Evolutionary conservation across 306 rosid genomes (phyloP).

Genomic region (Vigna angularis): DNA sequence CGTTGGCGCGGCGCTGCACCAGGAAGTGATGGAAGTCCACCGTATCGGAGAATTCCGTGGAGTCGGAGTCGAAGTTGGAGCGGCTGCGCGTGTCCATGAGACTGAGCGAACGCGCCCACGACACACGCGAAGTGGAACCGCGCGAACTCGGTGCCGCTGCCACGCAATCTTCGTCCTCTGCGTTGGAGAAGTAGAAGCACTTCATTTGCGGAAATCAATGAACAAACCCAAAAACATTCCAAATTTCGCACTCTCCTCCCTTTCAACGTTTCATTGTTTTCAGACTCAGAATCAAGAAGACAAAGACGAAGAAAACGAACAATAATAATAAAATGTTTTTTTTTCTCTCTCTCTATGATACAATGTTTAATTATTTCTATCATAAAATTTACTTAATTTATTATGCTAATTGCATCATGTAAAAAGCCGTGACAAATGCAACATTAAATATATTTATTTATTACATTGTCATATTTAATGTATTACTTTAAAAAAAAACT

Average conservation of each 20-base stretch:
- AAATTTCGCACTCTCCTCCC: not conserved
- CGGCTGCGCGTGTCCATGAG: slow-evolving; percentile 64
- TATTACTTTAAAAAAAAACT: not conserved
- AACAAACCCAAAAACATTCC: not conserved
- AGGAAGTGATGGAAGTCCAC: slow-evolving; percentile 63
- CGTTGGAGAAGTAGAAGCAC: slow-evolving; percentile 87
- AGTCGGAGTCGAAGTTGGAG: slow-evolving; percentile 67
- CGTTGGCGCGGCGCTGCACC: slow-evolving; percentile 72
- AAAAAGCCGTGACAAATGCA: not conserved
- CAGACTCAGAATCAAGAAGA: not conserved
- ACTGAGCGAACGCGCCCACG: slow-evolving; percentile 97
- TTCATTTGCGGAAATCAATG: slow-evolving; percentile 50
- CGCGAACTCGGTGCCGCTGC: slow-evolving; percentile 62
- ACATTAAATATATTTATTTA: not conserved
- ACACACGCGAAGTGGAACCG: slow-evolving; percentile 60
- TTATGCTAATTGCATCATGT: not conserved
- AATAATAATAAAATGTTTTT: not conserved
- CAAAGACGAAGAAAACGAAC: not conserved
- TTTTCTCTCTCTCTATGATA: not conserved
- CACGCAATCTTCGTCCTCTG: slow-evolving; percentile 54
- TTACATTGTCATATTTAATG: not conserved
- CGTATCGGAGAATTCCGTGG: slow-evolving; percentile 69
- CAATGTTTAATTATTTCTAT: not conserved
- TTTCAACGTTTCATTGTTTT: not conserved
- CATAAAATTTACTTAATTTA: not conserved